These are phyloP conservation scores for Musa troglodytarum DNA, from an alignment of 176 grass and related monocot species.

Conservation along the genomic window DNA sequence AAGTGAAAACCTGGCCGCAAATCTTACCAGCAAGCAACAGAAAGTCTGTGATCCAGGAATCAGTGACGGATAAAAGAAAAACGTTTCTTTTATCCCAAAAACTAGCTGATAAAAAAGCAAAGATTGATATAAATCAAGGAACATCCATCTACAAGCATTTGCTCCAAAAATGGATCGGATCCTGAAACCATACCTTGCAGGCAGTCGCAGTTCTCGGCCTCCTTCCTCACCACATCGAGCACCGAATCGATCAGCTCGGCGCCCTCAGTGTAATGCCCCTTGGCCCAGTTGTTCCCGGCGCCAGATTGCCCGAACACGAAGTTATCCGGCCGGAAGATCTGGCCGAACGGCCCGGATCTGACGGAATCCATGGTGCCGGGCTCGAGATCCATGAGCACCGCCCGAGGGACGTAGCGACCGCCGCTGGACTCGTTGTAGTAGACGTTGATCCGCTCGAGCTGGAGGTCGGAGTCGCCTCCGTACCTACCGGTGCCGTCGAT, in stretches of 20 bases:
- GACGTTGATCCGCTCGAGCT: too few relatives aligned
- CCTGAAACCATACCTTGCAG: neutral
- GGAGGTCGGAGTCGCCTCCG: too few relatives aligned
- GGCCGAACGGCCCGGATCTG: conserved; percentile 6
- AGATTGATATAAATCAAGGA: too few relatives aligned
- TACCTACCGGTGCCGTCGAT: conserved; percentile 9
- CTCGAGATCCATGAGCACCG: conserved; percentile 13
- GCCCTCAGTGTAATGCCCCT: conserved; percentile 8
- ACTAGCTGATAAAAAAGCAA: too few relatives aligned
- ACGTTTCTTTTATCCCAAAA: too few relatives aligned
- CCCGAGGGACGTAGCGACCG: neutral
- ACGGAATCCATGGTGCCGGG: conserved; percentile 4
- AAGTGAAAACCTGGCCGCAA: too few relatives aligned
- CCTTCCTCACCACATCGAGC: conserved; percentile 12
- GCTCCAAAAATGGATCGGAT: too few relatives aligned
- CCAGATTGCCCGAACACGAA: conserved; percentile 4
- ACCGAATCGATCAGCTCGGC: conserved; percentile 9
- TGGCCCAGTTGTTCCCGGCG: conserved; percentile 7
- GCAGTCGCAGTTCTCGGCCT: conserved; percentile 12
- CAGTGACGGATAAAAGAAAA: too few relatives aligned
- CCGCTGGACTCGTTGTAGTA: neutral
- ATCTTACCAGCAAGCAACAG: too few relatives aligned
- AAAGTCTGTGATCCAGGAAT: too few relatives aligned
- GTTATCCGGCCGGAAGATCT: conserved; percentile 7
- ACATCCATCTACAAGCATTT: too few relatives aligned